Conservation (phyloP, 192 early-diverging fungal species). For the Dimargaris verticillata region DNA sequence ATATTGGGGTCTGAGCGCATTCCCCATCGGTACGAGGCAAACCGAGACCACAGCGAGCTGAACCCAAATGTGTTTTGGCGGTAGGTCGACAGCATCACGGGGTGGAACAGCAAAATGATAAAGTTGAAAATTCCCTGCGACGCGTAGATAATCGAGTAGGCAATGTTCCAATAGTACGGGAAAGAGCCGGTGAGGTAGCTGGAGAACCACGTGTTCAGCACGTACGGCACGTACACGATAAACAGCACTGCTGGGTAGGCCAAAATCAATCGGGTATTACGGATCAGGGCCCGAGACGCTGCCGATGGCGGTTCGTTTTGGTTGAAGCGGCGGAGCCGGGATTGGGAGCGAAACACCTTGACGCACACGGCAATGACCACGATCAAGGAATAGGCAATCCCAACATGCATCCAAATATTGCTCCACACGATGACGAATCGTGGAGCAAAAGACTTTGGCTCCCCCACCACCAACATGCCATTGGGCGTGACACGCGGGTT, state of each 20-base stretch:
- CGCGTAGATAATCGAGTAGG: neutral
- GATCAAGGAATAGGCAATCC: neutral
- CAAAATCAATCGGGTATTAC: conserved; percentile 11
- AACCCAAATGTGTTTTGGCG: conserved; percentile 3
- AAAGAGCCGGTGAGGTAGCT: neutral
- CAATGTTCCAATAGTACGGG: neutral
- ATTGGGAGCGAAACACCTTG: neutral
- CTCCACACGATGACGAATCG: neutral
- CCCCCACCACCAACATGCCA: neutral
- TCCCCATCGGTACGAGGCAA: too few relatives aligned
- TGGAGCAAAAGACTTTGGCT: neutral
- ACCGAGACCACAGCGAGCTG: conserved; percentile 6
- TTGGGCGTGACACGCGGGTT: neutral
- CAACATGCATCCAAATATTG: conserved; percentile 5
- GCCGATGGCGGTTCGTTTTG: neutral
- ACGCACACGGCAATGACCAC: conserved; percentile 1
- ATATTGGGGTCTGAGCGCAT: too few relatives aligned
- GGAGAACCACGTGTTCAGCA: neutral
- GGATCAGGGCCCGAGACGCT: conserved; percentile 5
- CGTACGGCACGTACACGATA: conserved; percentile 6
- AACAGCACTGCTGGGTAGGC: conserved; percentile 3
- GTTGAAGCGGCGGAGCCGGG: neutral
- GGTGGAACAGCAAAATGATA: conserved; percentile 9
- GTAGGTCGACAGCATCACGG: conserved; percentile 9
- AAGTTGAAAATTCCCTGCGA: conserved; percentile 3